Percentiles rank a stretch among this genome's conserved stretches.
phyloP scores from a whole-genome alignment of 2,329 filamentous ascomycete species.

The Thermomyces lanuginosus region DNA sequence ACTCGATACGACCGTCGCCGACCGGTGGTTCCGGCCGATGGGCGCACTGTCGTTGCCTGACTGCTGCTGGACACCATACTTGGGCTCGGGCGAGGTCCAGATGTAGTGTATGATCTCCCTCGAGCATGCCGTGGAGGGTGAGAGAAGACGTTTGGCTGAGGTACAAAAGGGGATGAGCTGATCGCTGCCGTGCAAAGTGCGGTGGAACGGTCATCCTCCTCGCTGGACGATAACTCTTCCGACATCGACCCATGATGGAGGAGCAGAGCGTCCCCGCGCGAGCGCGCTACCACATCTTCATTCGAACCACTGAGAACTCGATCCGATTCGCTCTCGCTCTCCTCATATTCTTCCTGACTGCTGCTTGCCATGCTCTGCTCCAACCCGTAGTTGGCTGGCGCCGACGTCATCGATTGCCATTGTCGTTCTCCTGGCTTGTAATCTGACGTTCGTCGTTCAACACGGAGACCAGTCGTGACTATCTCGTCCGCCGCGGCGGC shows the following conservation, averaged over 20 bases:
- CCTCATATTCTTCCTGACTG: slow-evolving; percentile 87
- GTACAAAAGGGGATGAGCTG: slow-evolving; percentile 48
- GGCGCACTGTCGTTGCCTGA: slow-evolving; percentile 17
- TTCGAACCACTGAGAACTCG: slow-evolving; percentile 48
- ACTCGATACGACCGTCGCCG: slow-evolving; percentile 19
- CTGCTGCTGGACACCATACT: slow-evolving; percentile 25
- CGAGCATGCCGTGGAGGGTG: slow-evolving; percentile 44
- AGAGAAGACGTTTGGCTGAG: slow-evolving; percentile 83
- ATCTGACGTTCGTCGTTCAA: slow-evolving; percentile 41
- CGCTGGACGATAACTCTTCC: slow-evolving; percentile 22
- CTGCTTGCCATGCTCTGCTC: slow-evolving; percentile 27
- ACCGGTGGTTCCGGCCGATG: slow-evolving; percentile 23
- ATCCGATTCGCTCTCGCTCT: slow-evolving; percentile 83
- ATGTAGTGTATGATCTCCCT: slow-evolving; percentile 6
- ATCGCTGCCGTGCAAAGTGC: slow-evolving; percentile 53
- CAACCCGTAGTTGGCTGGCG: slow-evolving; percentile 24
- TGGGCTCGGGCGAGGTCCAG: slow-evolving; percentile 32
- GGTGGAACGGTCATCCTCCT: slow-evolving; percentile 61
- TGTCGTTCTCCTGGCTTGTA: slow-evolving; percentile 24
- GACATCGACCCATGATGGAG: slow-evolving; percentile 11
- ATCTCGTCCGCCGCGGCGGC: slow-evolving; percentile 61
- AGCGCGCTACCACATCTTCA: slow-evolving; percentile 34
- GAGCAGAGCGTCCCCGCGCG: slow-evolving; percentile 11
- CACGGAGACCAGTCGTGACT: slow-evolving; percentile 69
- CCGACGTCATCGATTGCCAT: slow-evolving; percentile 16